Base-by-base conservation (phyloP, 345 rosid genomes). In the Ceriops zippeliana region DNA sequence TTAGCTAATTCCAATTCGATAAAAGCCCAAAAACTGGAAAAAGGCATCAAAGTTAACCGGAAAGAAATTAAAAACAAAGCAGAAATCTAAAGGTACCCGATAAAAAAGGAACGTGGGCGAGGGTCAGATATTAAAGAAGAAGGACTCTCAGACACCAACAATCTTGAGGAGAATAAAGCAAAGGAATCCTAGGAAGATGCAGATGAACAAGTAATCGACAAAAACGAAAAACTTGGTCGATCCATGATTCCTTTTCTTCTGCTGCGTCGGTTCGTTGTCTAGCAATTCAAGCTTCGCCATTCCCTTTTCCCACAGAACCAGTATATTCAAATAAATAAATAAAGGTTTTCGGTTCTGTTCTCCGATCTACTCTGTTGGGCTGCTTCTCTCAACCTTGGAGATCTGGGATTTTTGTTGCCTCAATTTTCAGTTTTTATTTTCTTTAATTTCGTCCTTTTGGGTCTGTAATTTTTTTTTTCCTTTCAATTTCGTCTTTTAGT, bases 141-240 rank as follows among this genome's bases (percentile, higher is more conserved):
- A 4, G 16, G 31, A 31, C 6, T 46, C 5, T 46, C 51, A 73
- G 63, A 73, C 2, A 52, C 68, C 68, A 73, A 17, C 27, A 8
- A 93, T 79, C 76, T 83, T 84, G 75, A 76, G 73, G 72, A 93
- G 31, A 66, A 86, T 73, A 84, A 81, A 89, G 70, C 80, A 74
- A 32, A 90, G 85, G 75, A 93, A 86, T 58, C 67, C 62, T 42
- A 84, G 22, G 74, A 84, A 85, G 61, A 79, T 61, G 71, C 72
- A 11, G 73, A 88, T 71, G 83, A 87, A 90, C 31, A 87, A 58
- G 79, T 87, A 87, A 67, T 93, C 96, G 30, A 93, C 84, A 69
- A 85, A 77, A 51, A 87, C 85, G 76, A 89, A 93, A 72, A 89
- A 80, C 21, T 79, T 74, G 10, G 87, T 83, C 1, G 93, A 86